Conservation (phyloP, 352 stramenopile species). For the Pythium apleroticum region DNA sequence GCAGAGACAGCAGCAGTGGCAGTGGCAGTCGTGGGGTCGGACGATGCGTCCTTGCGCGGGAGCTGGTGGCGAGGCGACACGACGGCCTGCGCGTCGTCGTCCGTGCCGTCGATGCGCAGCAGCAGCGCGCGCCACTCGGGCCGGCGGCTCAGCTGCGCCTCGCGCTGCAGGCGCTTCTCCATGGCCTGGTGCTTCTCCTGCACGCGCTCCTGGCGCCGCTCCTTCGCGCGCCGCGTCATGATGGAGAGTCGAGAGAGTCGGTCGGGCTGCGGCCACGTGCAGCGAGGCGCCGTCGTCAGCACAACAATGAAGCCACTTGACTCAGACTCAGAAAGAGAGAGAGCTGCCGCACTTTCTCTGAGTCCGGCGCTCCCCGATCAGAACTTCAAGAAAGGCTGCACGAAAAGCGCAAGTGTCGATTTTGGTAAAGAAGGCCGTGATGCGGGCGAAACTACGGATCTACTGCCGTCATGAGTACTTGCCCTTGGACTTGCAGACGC, state of each 20-base stretch:
- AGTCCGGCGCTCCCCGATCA: neutral
- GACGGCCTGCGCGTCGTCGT: conserved; percentile 15
- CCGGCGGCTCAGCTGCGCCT: conserved; percentile 41
- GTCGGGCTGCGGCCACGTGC: no score
- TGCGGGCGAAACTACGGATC: no score
- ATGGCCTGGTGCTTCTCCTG: conserved; percentile 48
- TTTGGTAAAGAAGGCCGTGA: no score
- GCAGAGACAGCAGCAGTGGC: conserved; percentile 2
- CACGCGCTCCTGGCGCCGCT: conserved; percentile 61
- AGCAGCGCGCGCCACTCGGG: conserved; percentile 63
- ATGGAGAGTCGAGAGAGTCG: neutral
- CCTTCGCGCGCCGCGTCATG: conserved; percentile 82
- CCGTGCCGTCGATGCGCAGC: conserved; percentile 48
- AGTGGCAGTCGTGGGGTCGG: conserved; percentile 1
- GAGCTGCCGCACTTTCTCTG: neutral
- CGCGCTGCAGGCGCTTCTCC: conserved; percentile 42
- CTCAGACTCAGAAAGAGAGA: conserved; percentile 9
- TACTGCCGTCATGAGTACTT: no score
- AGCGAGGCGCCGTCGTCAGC: conserved; percentile 3
- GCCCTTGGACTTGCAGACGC: neutral
- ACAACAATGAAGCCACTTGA: conserved; percentile 5
- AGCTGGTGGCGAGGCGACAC: conserved; percentile 23
- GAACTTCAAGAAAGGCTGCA: neutral
- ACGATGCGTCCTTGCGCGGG: neutral
- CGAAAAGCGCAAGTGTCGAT: no score